Conservation (phyloP, 2,329 filamentous ascomycete species). For the Aaosphaeria pasadenensis region DNA sequence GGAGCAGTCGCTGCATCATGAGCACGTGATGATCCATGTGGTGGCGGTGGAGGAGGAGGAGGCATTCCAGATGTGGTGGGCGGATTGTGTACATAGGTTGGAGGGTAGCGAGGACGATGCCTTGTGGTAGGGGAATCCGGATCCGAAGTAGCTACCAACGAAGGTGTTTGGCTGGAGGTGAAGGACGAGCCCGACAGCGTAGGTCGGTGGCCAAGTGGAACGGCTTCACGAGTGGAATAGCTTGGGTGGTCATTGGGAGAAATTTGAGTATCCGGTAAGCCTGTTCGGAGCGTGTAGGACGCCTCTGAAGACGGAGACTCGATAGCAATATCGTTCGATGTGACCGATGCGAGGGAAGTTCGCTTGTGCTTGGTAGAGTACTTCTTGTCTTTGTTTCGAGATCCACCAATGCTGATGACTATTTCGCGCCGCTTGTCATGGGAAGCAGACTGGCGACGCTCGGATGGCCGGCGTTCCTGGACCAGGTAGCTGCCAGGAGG, state of each 20-base stretch:
- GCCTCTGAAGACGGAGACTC: conserved; percentile 30
- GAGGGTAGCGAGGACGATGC: conserved; percentile 16
- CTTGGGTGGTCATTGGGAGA: conserved; percentile 8
- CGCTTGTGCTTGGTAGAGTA: conserved; percentile 22
- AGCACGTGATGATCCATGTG: conserved; percentile 10
- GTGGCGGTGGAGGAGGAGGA: conserved; percentile 1
- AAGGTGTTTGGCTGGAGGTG: conserved; percentile 23
- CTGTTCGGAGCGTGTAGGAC: conserved; percentile 28
- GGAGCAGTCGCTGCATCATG: conserved; percentile 9
- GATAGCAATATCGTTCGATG: conserved; percentile 20
- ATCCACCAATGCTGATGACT: conserved; percentile 26
- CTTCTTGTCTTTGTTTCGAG: conserved; percentile 24
- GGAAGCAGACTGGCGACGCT: conserved; percentile 21
- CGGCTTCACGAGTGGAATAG: conserved; percentile 16
- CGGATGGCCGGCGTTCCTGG: conserved; percentile 21
- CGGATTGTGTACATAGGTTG: conserved; percentile 24
- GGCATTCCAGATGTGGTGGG: conserved; percentile 7
- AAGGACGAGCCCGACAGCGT: conserved; percentile 27
- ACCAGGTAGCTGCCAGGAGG: conserved; percentile 23
- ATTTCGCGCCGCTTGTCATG: conserved; percentile 22
- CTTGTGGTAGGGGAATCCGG: conserved; percentile 23
- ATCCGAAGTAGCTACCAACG: conserved; percentile 27
- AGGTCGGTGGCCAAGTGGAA: conserved; percentile 12
- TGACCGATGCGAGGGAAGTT: conserved; percentile 18
- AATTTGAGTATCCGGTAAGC: conserved; percentile 26